Evolutionary conservation across 2,329 filamentous ascomycete genomes (phyloP), one percentile per base, ranked within the genome.

Genomic region (Cordyceps militaris): DNA sequence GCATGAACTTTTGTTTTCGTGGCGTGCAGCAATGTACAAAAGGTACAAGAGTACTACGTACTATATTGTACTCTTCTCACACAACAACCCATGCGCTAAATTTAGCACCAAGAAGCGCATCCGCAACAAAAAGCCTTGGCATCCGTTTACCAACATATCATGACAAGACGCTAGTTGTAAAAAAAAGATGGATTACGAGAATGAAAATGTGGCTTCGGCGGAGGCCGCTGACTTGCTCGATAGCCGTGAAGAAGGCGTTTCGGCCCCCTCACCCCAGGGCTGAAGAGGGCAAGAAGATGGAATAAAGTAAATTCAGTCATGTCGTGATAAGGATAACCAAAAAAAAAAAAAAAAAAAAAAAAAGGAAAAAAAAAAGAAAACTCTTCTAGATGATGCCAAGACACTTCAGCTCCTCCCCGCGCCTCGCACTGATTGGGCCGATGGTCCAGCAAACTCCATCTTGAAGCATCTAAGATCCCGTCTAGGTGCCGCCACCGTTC

Each of bases 1-100:
- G n/a, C 10, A 44, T 32, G 51, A 34, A 54, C 51, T 54, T 54
- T 54, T 54, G 51, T 44, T 21, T 13, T 16, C 40, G 51, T 54
- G 51, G 51, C 51, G 51, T 44, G 51, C 19, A 34, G 51, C 44
- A 44, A 24, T 51, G 14, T 40, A 28, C n/a, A n/a, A n/a, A n/a
- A n/a, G n/a, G n/a, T n/a, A n/a, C n/a, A n/a, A n/a, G n/a, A n/a
- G n/a, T n/a, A n/a, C n/a, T n/a, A n/a, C n/a, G n/a, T n/a, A n/a
- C n/a, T n/a, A n/a, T n/a, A n/a, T n/a, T n/a, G n/a, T n/a, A n/a
- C n/a, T n/a, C n/a, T n/a, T n/a, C n/a, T n/a, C n/a, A n/a, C n/a
- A n/a, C n/a, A n/a, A n/a, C n/a, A n/a, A n/a, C n/a, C n/a, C n/a
- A n/a, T n/a, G n/a, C n/a, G n/a, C 51, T 54, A 54, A 54, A 44